These are phyloP conservation scores for Ehretia macrophylla DNA, from an alignment of 257 asterid genomes.

Conservation along the genomic window DNA sequence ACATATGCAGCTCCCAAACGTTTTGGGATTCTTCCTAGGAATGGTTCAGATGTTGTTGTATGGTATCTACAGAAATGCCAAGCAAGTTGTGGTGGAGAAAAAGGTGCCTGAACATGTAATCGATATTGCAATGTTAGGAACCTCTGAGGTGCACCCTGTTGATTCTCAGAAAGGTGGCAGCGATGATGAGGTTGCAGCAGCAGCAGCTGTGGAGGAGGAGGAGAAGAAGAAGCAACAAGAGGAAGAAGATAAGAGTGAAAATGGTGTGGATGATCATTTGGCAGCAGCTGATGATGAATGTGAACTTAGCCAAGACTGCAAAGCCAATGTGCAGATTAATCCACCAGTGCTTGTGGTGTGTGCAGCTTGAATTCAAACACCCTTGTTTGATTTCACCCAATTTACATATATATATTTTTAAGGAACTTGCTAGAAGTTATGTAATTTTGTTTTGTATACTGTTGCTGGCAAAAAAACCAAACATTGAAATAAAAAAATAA, in stretches of 20 bases:
- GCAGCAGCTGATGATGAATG: neutral
- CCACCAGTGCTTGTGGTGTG: constrained; percentile 33
- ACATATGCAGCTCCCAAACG: constrained; percentile 64
- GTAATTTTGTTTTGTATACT: neutral
- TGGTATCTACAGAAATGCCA: constrained; percentile 41
- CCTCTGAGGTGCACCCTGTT: constrained; percentile 34
- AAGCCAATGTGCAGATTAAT: constrained; percentile 23
- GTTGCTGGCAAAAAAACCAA: no score
- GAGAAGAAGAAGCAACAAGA: constrained; percentile 5
- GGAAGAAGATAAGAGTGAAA: neutral
- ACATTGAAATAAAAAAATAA: no score
- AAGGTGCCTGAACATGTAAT: constrained; percentile 28
- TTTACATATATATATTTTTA: neutral
- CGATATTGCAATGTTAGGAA: constrained; percentile 30
- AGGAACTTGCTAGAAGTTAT: neutral
- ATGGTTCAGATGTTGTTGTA: constrained; percentile 57
- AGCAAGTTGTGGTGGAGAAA: constrained; percentile 20
- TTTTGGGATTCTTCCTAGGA: constrained; percentile 66
- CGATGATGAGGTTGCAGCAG: neutral
- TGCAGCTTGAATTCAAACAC: constrained; percentile 22
- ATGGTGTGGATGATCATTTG: neutral
- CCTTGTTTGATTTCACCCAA: neutral
- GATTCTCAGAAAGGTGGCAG: constrained; percentile 10
- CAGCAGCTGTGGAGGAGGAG: neutral
- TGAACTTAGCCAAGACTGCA: constrained; percentile 20